Percentiles rank a stretch among this genome's conserved stretches.
These are phyloP conservation scores for Neurospora discreta DNA, from an alignment of 495 filamentous ascomycete genomes.

Conservation along the genomic window DNA sequence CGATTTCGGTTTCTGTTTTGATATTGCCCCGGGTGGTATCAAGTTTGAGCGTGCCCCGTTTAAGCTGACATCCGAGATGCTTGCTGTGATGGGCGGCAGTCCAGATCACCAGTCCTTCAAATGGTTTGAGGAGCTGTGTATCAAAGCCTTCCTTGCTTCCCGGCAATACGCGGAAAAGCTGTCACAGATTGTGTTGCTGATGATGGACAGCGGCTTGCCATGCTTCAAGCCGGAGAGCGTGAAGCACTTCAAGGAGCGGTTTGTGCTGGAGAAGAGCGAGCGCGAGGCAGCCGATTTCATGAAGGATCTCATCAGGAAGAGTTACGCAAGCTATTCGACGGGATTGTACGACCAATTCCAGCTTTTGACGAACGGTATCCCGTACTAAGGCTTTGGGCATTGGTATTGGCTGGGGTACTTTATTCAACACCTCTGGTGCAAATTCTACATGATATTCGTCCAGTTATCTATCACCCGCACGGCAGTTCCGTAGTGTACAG, in stretches of 20 bases:
- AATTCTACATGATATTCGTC: neutral
- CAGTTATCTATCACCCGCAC: neutral
- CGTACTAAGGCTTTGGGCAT: constrained; percentile 40
- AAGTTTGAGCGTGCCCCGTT: constrained; percentile 97
- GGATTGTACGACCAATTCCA: constrained; percentile 96
- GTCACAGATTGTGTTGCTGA: constrained; percentile 76
- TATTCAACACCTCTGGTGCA: neutral
- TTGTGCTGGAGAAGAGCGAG: constrained; percentile 87
- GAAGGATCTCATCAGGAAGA: constrained; percentile 76
- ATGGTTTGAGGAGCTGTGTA: constrained; percentile 91
- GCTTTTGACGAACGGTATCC: constrained; percentile 93
- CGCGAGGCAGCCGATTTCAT: constrained; percentile 93
- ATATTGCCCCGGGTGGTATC: constrained; percentile 93
- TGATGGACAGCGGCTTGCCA: constrained; percentile 92
- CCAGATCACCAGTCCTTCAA: constrained; percentile 77
- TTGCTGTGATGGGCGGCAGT: constrained; percentile 91
- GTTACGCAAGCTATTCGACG: constrained; percentile 77
- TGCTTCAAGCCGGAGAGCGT: constrained; percentile 98
- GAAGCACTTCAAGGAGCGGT: constrained; percentile 81
- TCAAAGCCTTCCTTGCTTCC: constrained; percentile 92
- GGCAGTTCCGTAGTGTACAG: neutral
- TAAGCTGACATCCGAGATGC: constrained; percentile 95
- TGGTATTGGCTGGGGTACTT: neutral
- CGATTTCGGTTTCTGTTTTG: constrained; percentile 99
- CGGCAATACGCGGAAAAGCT: constrained; percentile 78